phyloP scores from a whole-genome alignment of 1,284 basidiomycete species.

The Porogramme epimiltina region DNA sequence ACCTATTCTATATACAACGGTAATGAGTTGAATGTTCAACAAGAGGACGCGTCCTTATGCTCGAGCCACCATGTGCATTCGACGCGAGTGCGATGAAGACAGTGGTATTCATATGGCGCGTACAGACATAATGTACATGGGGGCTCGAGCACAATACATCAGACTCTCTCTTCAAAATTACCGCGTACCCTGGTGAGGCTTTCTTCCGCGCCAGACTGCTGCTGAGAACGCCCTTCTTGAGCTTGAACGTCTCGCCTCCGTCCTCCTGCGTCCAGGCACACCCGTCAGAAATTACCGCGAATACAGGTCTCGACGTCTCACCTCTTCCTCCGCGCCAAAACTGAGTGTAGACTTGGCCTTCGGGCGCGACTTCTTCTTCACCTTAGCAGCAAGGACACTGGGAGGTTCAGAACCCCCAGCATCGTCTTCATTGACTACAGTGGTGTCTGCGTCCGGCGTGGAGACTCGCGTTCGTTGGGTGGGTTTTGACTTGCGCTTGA shows the following conservation, averaged over 20 bases:
- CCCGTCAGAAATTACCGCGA: slow-evolving; percentile 26
- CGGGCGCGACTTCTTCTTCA: slow-evolving; percentile 66
- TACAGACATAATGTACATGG: slow-evolving; percentile 17
- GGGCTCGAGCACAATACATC: slow-evolving; percentile 16
- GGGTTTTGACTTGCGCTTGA: slow-evolving; percentile 64
- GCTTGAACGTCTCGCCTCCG: slow-evolving; percentile 64
- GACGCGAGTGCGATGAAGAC: neutral
- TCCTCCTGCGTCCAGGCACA: slow-evolving; percentile 42
- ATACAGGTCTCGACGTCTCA: slow-evolving; percentile 37
- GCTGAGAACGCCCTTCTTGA: slow-evolving; percentile 78
- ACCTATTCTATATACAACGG: slow-evolving; percentile 27
- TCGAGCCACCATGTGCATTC: slow-evolving; percentile 16
- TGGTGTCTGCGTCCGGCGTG: slow-evolving; percentile 31
- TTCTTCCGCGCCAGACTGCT: slow-evolving; percentile 60
- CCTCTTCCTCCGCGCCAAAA: slow-evolving; percentile 83
- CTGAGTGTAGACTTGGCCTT: slow-evolving; percentile 73
- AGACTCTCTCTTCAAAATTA: neutral
- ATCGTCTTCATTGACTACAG: slow-evolving; percentile 34
- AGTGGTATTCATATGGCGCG: slow-evolving; percentile 5
- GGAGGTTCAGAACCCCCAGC: slow-evolving; percentile 45
- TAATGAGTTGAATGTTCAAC: neutral
- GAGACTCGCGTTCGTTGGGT: slow-evolving; percentile 45
- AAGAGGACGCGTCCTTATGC: neutral
- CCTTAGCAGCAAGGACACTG: slow-evolving; percentile 57
- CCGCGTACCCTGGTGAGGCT: slow-evolving; percentile 39